Percentiles rank a stretch among this genome's conserved stretches.
phyloP scores from a whole-genome alignment of 768 basidiomycete genomes.

The Auriscalpium vulgare region DNA sequence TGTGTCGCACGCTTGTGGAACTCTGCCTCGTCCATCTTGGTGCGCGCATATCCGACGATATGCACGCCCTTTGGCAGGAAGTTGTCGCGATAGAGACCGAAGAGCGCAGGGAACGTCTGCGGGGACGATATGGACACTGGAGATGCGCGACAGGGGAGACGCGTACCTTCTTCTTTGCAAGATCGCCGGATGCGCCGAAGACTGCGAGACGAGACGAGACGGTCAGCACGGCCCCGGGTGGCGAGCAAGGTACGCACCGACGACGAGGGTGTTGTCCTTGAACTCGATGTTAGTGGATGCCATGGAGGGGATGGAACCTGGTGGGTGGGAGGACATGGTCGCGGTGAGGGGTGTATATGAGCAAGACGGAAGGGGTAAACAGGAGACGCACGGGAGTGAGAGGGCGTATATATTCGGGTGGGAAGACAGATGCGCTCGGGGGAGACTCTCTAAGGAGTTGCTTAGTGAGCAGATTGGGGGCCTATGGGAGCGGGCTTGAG shows the following conservation, averaged over 20 bases:
- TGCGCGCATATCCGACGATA: conserved; percentile 95
- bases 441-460: too few species aligned
- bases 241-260: conserved; percentile 44
- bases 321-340: conserved; percentile 32
- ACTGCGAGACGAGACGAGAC: conserved; percentile 37
- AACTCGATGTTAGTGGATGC: conserved; percentile 57
- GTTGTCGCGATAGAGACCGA: conserved; percentile 73
- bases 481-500: background rate
- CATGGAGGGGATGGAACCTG: conserved; percentile 90
- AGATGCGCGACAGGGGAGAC: background rate
- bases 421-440: too few species aligned
- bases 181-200: conserved; percentile 92
- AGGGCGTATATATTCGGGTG: background rate
- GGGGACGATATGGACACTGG: conserved; percentile 1
- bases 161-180: conserved; percentile 94
- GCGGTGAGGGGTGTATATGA: conserved; percentile 1
- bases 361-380: conserved; percentile 9
- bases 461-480: too few species aligned
- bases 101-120: conserved; percentile 93
- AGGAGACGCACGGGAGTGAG: background rate
- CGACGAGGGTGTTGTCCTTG: conserved; percentile 82
- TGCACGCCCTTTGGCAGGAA: conserved; percentile 78
- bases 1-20: conserved; percentile 79
- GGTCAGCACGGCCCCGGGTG: background rate
- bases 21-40: conserved; percentile 84